These are phyloP conservation scores for Cardamine chenopodiifolia DNA, from an alignment of 345 rosid genomes.

Conservation along the genomic window DNA sequence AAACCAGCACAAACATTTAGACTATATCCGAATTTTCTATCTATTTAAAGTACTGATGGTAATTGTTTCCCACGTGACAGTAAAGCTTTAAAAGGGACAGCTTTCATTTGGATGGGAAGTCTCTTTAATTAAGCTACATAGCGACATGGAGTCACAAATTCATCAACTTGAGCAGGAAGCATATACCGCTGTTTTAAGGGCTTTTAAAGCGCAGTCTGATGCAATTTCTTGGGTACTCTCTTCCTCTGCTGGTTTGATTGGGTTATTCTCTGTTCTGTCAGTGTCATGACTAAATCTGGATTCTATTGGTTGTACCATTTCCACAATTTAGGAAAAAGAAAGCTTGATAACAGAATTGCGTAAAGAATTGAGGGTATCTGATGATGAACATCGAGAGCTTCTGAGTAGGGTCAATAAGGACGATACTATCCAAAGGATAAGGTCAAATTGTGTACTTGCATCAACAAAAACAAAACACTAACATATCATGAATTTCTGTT, in stretches of 20 bases:
- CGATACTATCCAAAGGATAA: conserved; percentile 76
- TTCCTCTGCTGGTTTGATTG: conserved; percentile 18
- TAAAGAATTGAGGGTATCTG: conserved; percentile 91
- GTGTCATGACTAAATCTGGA: conserved; percentile 14
- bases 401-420: conserved; percentile 79
- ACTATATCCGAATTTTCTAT: background rate
- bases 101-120: conserved; percentile 40
- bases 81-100: conserved; percentile 8
- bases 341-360: conserved; percentile 91
- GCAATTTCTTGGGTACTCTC: conserved; percentile 89
- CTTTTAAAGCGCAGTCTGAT: conserved; percentile 98
- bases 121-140: conserved; percentile 29
- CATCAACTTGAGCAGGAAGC: conserved; percentile 97
- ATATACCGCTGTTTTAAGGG: conserved; percentile 86
- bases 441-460: conserved; percentile 54
- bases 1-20: background rate
- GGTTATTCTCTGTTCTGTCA: conserved; percentile 1
- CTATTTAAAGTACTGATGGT: background rate
- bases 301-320: conserved; percentile 29
- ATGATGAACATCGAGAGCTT: conserved; percentile 95
- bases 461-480: conserved; percentile 8
- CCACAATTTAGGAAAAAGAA: conserved; percentile 76
- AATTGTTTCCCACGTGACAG: conserved; percentile 6
- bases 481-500: conserved; percentile 1
- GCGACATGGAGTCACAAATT: conserved; percentile 85